These are phyloP conservation scores for Aspergillus hortae DNA, from an alignment of 2,329 filamentous ascomycete species.

Conservation along the genomic window DNA sequence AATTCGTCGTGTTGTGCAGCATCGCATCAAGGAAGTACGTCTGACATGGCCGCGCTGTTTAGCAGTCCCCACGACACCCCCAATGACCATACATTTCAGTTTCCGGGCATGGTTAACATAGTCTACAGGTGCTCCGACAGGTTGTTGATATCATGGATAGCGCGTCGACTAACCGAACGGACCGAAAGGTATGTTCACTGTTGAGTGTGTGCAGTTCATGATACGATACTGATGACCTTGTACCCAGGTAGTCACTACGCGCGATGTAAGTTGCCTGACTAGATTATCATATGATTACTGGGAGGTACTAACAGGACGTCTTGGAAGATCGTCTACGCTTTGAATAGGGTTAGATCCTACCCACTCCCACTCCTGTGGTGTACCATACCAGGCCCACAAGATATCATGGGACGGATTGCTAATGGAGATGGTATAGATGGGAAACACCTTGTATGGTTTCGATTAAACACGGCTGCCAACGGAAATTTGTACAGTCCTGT, in stretches of 20 bases:
- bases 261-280: conserved; percentile 12
- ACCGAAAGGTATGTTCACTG: conserved; percentile 13
- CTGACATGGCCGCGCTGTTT: not conserved
- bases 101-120: not conserved
- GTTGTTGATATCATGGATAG: conserved; percentile 23
- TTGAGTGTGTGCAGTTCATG: not conserved
- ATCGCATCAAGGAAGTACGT: conserved; percentile 21
- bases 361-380: not conserved
- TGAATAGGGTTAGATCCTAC: conserved; percentile 11
- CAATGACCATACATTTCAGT: too few relatives aligned
- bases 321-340: conserved; percentile 13
- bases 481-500: not conserved
- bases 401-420: not conserved
- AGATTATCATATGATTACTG: not conserved
- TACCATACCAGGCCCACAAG: not conserved
- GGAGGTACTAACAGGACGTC: not conserved
- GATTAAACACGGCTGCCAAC: not conserved
- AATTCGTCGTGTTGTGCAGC: conserved; percentile 18
- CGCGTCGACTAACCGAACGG: not conserved
- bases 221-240: not conserved
- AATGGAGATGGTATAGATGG: conserved; percentile 10
- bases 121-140: conserved; percentile 22
- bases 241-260: conserved; percentile 10
- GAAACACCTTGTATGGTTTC: conserved; percentile 14
- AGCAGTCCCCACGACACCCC: too few relatives aligned